Conservation (phyloP, 306 rosid species). For the Ochetophila trinervis region DNA sequence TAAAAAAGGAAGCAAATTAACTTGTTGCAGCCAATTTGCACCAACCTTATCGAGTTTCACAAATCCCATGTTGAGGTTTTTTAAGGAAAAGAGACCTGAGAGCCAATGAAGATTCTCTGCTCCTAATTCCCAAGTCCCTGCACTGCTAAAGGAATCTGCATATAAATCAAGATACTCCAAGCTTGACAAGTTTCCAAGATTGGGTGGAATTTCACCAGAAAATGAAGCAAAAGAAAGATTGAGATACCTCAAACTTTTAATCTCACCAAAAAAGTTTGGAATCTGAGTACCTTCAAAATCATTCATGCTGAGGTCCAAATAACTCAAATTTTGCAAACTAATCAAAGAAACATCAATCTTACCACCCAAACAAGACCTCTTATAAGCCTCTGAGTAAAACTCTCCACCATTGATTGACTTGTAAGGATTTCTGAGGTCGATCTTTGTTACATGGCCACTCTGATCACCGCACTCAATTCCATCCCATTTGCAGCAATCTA, state of each 20-base stretch:
- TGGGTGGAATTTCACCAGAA: constrained; percentile 6
- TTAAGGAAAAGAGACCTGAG: constrained; percentile 26
- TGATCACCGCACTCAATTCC: constrained; percentile 16
- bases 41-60: constrained; percentile 5
- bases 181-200: constrained; percentile 19
- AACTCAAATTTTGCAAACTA: constrained; percentile 8
- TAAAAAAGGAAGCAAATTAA: constrained; percentile 25
- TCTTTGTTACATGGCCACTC: constrained; percentile 16
- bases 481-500: constrained; percentile 25
- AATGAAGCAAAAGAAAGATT: constrained; percentile 6
- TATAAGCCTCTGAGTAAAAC: not conserved
- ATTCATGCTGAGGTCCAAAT: constrained; percentile 22
- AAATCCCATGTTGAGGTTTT: constrained; percentile 7
- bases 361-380: constrained; percentile 11
- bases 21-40: constrained; percentile 5
- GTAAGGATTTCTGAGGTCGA: constrained; percentile 21
- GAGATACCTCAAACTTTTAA: constrained; percentile 17
- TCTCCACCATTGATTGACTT: no score
- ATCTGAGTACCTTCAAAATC: constrained; percentile 1
- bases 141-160: not conserved
- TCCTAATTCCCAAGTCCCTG: not conserved
- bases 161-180: constrained; percentile 21
- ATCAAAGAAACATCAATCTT: constrained; percentile 21
- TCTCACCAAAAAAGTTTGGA: constrained; percentile 15
- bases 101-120: constrained; percentile 20